phyloP scores from a whole-genome alignment of 2,329 filamentous ascomycete genomes.

The Paraconiothyrium brasiliense region DNA sequence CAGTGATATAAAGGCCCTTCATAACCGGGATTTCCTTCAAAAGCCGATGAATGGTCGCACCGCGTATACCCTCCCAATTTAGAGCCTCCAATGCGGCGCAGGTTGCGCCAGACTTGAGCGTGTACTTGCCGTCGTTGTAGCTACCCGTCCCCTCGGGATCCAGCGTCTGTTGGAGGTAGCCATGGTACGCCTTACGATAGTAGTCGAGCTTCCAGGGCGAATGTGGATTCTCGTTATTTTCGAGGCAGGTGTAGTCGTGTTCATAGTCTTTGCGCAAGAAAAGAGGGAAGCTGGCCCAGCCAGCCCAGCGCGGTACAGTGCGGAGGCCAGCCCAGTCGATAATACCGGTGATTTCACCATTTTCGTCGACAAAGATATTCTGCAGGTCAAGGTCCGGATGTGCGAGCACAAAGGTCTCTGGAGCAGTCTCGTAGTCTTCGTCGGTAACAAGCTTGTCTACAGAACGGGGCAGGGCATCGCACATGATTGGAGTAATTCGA shows the following conservation, averaged over 20 bases:
- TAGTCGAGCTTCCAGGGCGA: neutral
- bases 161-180: neutral
- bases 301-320: slow-evolving; percentile 1
- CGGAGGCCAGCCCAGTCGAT: neutral
- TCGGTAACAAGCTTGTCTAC: neutral
- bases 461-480: neutral
- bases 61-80: neutral
- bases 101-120: neutral
- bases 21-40: neutral
- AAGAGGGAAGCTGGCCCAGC: neutral
- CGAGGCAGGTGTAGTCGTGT: neutral
- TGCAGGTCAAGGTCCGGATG: neutral
- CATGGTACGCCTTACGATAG: neutral
- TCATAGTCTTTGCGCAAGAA: neutral
- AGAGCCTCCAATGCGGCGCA: neutral
- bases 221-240: neutral
- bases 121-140: neutral
- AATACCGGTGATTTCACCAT: neutral
- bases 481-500: neutral
- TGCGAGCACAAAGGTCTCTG: neutral
- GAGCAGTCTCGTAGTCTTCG: neutral
- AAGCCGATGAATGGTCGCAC: neutral
- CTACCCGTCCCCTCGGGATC: neutral
- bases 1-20: neutral
- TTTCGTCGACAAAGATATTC: neutral